Percentiles rank a stretch among this genome's conserved stretches.
phyloP scores from a whole-genome alignment of 2,329 filamentous ascomycete species.

The Coniochaeta hoffmannii region DNA sequence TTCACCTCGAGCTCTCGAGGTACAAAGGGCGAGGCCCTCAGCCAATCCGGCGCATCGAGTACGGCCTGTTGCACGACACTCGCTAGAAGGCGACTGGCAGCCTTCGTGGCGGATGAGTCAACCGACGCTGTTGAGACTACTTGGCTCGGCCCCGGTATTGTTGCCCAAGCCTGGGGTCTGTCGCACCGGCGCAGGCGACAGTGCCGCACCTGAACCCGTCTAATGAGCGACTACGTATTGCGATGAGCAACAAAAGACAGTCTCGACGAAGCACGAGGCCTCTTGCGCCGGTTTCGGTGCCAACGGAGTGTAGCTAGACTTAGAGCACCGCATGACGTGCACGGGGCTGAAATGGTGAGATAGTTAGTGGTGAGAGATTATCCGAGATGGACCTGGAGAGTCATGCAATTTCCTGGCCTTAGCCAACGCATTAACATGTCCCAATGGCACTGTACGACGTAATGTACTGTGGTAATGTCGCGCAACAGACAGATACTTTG shows the following conservation, averaged over 20 bases:
- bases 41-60: not conserved
- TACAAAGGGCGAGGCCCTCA: not conserved
- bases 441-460: not conserved
- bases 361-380: not conserved
- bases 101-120: not conserved
- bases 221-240: not conserved
- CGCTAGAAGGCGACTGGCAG: not conserved
- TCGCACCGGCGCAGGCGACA: not conserved
- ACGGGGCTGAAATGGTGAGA: not conserved
- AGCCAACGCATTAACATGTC: not conserved
- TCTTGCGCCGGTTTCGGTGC: not conserved
- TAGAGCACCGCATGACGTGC: not conserved
- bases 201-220: not conserved
- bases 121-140: not conserved
- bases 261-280: not conserved
- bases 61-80: not conserved
- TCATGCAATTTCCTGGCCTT: not conserved
- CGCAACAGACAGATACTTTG: not conserved
- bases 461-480: no score
- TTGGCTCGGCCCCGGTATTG: not conserved
- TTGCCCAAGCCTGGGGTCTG: not conserved
- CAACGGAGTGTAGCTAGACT: not conserved
- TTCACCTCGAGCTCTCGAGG: not conserved
- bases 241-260: not conserved
- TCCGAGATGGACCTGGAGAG: not conserved